These are phyloP conservation scores for Ascosphaera acerosa DNA, from an alignment of 2,329 filamentous ascomycete species.

Conservation along the genomic window DNA sequence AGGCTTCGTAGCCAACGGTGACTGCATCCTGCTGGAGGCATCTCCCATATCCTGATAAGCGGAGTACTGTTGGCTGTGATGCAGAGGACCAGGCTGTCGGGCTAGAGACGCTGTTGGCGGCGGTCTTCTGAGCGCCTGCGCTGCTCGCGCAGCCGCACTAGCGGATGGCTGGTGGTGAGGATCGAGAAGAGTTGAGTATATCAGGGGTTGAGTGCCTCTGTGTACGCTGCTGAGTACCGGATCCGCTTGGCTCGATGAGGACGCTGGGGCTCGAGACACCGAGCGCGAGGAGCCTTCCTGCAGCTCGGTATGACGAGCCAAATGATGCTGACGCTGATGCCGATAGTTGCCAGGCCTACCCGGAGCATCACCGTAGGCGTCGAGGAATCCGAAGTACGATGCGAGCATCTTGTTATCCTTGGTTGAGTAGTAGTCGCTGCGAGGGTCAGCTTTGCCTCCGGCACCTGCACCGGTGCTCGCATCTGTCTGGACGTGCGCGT, in stretches of 20 bases:
- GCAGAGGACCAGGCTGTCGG: constrained; percentile 10
- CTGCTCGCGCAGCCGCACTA: too few relatives aligned
- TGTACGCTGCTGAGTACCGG: too few relatives aligned
- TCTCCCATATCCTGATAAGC: constrained; percentile 7
- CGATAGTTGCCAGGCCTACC: constrained; percentile 39
- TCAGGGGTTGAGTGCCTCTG: constrained; percentile 14
- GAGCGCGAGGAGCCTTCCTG: not conserved
- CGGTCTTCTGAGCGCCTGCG: too few relatives aligned
- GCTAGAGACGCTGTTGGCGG: constrained; percentile 9
- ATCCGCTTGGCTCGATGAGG: too few relatives aligned
- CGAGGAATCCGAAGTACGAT: constrained; percentile 82
- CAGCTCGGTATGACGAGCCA: not conserved
- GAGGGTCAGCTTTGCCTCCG: constrained; percentile 31
- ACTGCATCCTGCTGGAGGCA: constrained; percentile 2
- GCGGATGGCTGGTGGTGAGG: constrained; percentile 21
- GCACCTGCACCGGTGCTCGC: constrained; percentile 14
- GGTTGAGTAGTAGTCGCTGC: constrained; percentile 80
- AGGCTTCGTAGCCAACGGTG: constrained; percentile 7
- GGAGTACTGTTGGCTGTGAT: constrained; percentile 5
- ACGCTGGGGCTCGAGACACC: constrained; percentile 7
- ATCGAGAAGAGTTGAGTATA: constrained; percentile 21
- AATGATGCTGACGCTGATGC: constrained; percentile 25
- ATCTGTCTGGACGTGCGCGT: constrained; percentile 15
- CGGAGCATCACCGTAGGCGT: constrained; percentile 63
- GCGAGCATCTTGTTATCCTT: constrained; percentile 98